Evolutionary conservation across 495 filamentous ascomycete species (phyloP).

Genomic region (Hypoxylon rickii): DNA sequence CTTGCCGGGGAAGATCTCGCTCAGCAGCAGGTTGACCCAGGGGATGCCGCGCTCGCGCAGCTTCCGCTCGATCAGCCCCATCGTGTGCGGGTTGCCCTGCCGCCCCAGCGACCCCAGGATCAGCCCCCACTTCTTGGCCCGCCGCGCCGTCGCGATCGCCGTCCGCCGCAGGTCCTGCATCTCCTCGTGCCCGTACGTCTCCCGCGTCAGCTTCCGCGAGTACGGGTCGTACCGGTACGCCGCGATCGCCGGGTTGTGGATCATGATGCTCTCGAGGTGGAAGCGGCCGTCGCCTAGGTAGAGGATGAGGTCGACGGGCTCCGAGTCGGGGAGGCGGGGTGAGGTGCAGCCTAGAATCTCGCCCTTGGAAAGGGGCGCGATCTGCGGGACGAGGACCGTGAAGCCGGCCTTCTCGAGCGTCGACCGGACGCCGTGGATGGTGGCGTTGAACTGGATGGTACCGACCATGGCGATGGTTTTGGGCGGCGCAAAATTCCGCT

Average conservation of each 20-base stretch:
- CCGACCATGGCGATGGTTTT: slow-evolving; percentile 92
- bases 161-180: slow-evolving; percentile 80
- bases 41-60: slow-evolving; percentile 70
- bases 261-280: slow-evolving; percentile 98
- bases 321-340: slow-evolving; percentile 67
- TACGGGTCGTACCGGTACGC: slow-evolving; percentile 98
- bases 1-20: slow-evolving; percentile 96
- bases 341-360: slow-evolving; percentile 97
- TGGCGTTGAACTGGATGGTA: slow-evolving; percentile 98
- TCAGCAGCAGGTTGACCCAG: slow-evolving; percentile 80
- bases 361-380: slow-evolving; percentile 86
- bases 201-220: slow-evolving; percentile 84
- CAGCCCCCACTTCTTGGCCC: slow-evolving; percentile 86
- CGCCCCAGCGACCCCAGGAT: slow-evolving; percentile 91
- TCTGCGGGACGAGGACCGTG: slow-evolving; percentile 84
- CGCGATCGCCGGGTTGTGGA: slow-evolving; percentile 87
- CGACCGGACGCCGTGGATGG: slow-evolving; percentile 79
- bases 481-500: slow-evolving; percentile 80
- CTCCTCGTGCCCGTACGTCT: slow-evolving; percentile 86
- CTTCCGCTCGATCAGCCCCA: slow-evolving; percentile 80
- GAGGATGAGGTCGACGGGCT: slow-evolving; percentile 74
- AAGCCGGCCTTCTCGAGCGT: slow-evolving; percentile 81
- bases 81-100: slow-evolving; percentile 93
- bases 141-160: slow-evolving; percentile 74
- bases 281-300: slow-evolving; percentile 97